Evolutionary conservation across 2,329 filamentous ascomycete species (phyloP).

Genomic region (Calonectria multiphialidica): DNA sequence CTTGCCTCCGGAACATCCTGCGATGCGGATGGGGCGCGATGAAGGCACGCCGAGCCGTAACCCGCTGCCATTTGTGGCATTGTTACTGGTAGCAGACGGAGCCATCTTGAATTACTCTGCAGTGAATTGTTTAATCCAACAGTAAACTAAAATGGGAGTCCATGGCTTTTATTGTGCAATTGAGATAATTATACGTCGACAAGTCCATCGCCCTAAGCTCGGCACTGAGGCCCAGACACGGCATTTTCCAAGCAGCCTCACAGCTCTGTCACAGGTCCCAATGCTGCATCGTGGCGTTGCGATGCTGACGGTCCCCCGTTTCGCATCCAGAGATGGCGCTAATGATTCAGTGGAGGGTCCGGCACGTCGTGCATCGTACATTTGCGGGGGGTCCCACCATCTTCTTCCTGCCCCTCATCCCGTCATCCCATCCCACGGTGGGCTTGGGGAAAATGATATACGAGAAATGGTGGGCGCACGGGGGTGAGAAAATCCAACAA

Average conservation of each 20-base stretch:
- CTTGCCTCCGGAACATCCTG: slow-evolving; percentile 44
- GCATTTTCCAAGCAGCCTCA: neutral
- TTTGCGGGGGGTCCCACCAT: neutral
- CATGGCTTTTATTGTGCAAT: neutral
- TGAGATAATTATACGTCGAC: slow-evolving; percentile 1
- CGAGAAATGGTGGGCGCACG: neutral
- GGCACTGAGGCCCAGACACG: neutral
- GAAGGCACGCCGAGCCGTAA: slow-evolving; percentile 31
- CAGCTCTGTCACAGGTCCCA: neutral
- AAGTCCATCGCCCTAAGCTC: slow-evolving; percentile 11
- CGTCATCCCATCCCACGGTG: neutral
- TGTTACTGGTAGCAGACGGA: slow-evolving; percentile 26
- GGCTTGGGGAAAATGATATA: slow-evolving; percentile 5
- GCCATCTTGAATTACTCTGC: slow-evolving; percentile 28
- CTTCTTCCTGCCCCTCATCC: neutral
- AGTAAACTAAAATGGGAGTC: neutral
- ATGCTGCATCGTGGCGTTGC: neutral
- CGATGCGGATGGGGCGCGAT: slow-evolving; percentile 42
- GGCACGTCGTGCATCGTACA: neutral
- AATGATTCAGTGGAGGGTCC: slow-evolving; percentile 28
- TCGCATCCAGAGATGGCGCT: slow-evolving; percentile 11
- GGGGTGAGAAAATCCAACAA: neutral
- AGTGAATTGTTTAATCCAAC: neutral
- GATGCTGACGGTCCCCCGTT: neutral
- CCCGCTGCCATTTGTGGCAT: slow-evolving; percentile 20